phyloP scores from a whole-genome alignment of 306 rosid species.

The Cucumis sativus region DNA sequence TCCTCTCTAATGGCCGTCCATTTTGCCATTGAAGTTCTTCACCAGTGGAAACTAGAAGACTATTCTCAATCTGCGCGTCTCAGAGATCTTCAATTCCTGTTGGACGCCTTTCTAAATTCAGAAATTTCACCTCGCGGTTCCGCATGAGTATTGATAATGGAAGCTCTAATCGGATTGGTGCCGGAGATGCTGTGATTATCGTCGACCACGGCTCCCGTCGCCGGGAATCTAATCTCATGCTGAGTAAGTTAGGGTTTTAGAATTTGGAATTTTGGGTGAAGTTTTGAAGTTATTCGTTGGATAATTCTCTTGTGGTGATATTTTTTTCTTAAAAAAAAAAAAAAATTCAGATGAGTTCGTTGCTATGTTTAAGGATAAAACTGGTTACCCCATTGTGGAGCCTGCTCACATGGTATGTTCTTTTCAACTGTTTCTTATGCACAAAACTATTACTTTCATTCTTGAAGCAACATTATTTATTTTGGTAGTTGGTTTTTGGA shows the following conservation, averaged over 20 bases:
- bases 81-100: slow-evolving; percentile 22
- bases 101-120: slow-evolving; percentile 7
- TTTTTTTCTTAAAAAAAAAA: too few species aligned
- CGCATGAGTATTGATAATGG: slow-evolving; percentile 26
- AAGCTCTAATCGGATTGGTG: slow-evolving; percentile 26
- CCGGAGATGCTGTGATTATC: slow-evolving; percentile 53
- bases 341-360: slow-evolving; percentile 81
- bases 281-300: neutral
- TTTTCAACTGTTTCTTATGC: neutral
- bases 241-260: slow-evolving; percentile 36
- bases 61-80: slow-evolving; percentile 15
- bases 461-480: neutral
- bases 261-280: neutral
- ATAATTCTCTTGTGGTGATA: neutral
- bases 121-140: slow-evolving; percentile 15
- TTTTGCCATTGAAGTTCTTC: slow-evolving; percentile 22
- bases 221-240: slow-evolving; percentile 75
- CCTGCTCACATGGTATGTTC: slow-evolving; percentile 85
- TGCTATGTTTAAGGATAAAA: slow-evolving; percentile 58
- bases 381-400: slow-evolving; percentile 75
- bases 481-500: neutral
- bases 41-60: slow-evolving; percentile 15
- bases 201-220: slow-evolving; percentile 97
- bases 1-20: neutral
- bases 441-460: neutral